These are phyloP conservation scores for Handroanthus guayacan DNA, from an alignment of 257 asterid genomes.

Conservation along the genomic window DNA sequence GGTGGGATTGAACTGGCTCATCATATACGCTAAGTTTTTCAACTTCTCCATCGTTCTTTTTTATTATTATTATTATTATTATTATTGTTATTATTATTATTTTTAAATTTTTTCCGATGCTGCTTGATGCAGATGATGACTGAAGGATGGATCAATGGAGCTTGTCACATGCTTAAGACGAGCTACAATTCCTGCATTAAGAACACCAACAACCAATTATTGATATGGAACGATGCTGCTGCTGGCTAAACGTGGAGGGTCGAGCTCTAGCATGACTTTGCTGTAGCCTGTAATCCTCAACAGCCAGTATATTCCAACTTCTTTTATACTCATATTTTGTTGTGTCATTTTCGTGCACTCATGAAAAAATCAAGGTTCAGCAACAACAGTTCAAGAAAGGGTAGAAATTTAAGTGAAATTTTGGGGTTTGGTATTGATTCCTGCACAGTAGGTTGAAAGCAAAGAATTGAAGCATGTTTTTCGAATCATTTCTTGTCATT, in stretches of 20 bases:
- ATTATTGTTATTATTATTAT: no score
- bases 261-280: slow-evolving; percentile 17
- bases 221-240: slow-evolving; percentile 7
- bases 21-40: no score
- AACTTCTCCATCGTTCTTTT: no score
- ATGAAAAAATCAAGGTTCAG: slow-evolving; percentile 28
- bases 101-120: no score
- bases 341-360: slow-evolving; percentile 5
- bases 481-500: not conserved
- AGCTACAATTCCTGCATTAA: slow-evolving; percentile 1
- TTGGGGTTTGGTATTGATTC: slow-evolving; percentile 12
- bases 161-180: not conserved
- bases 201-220: slow-evolving; percentile 20
- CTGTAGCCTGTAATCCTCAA: slow-evolving; percentile 23
- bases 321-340: slow-evolving; percentile 25
- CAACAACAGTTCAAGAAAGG: slow-evolving; percentile 25
- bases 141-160: slow-evolving; percentile 23
- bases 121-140: slow-evolving; percentile 48
- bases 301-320: slow-evolving; percentile 20
- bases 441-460: slow-evolving; percentile 32
- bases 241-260: slow-evolving; percentile 24
- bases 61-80: no score
- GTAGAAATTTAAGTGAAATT: slow-evolving; percentile 27
- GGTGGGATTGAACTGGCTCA: no score
- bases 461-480: slow-evolving; percentile 35